A percentile compares a stretch with the other conserved stretches of the same genome.
Evolutionary conservation across 2,329 filamentous ascomycete species (phyloP).

Genomic region (Plectosphaerella plurivora): DNA sequence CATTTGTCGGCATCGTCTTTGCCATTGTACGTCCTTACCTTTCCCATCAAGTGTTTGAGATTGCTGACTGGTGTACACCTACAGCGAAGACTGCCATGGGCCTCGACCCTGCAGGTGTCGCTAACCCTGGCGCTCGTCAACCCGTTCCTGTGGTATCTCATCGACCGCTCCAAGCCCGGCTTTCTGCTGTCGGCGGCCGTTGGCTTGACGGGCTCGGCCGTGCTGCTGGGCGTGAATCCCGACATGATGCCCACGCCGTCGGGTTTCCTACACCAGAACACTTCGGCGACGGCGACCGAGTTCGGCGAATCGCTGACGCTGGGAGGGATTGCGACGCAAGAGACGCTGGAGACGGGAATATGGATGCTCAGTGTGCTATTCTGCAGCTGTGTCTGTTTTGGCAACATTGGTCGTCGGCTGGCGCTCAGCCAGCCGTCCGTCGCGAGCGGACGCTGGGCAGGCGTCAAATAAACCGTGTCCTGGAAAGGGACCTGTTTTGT

Average conservation of each 20-base stretch:
- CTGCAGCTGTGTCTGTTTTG: slow-evolving; percentile 92
- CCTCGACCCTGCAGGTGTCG: slow-evolving; percentile 90
- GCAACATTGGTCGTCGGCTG: slow-evolving; percentile 83
- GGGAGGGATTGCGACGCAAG: slow-evolving; percentile 54
- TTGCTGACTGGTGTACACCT: slow-evolving; percentile 2
- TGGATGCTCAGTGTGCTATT: slow-evolving; percentile 95
- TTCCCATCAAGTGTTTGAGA: neutral
- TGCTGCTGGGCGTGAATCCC: slow-evolving; percentile 72
- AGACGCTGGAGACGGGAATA: slow-evolving; percentile 67
- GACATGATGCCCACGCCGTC: slow-evolving; percentile 70
- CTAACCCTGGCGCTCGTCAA: slow-evolving; percentile 86
- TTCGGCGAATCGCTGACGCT: slow-evolving; percentile 27
- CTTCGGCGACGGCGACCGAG: slow-evolving; percentile 12
- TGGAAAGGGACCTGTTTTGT: no score
- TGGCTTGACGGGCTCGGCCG: slow-evolving; percentile 66
- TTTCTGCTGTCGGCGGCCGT: slow-evolving; percentile 74
- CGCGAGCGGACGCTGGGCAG: slow-evolving; percentile 37
- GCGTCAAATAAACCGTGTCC: slow-evolving; percentile 4
- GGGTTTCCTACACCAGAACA: slow-evolving; percentile 25
- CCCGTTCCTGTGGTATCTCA: slow-evolving; percentile 91
- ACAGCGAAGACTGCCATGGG: slow-evolving; percentile 85
- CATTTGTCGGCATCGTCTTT: slow-evolving; percentile 58
- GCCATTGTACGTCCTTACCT: slow-evolving; percentile 63
- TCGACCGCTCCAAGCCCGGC: slow-evolving; percentile 84
- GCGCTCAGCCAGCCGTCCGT: slow-evolving; percentile 46